Evolutionary conservation across 371 early-diverging fungal species (phyloP).

Genomic region (Apophysomyces variabilis): DNA sequence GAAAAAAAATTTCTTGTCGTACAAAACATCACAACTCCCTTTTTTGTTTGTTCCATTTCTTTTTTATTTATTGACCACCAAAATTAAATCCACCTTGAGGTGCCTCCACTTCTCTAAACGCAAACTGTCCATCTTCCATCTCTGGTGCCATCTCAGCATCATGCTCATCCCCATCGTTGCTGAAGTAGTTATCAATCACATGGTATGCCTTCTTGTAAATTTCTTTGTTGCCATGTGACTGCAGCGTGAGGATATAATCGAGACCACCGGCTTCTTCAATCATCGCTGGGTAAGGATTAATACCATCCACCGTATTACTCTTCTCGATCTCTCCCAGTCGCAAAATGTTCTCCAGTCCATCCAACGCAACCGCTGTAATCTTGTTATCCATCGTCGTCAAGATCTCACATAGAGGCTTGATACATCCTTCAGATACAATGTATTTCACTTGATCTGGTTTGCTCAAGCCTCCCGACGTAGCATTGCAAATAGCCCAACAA

Average conservation of each 20-base stretch:
- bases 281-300: constrained; percentile 82
- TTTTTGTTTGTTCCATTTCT: not conserved
- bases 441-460: constrained; percentile 79
- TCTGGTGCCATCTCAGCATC: constrained; percentile 58
- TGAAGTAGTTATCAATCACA: constrained; percentile 94
- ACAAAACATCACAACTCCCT: not conserved
- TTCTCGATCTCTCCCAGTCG: constrained; percentile 51
- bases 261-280: constrained; percentile 94
- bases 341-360: constrained; percentile 90
- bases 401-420: constrained; percentile 88
- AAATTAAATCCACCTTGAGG: constrained; percentile 79
- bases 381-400: constrained; percentile 77
- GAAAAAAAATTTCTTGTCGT: constrained; percentile 6
- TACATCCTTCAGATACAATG: constrained; percentile 78
- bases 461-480: constrained; percentile 81
- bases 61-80: constrained; percentile 31
- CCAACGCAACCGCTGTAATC: constrained; percentile 86
- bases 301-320: constrained; percentile 51
- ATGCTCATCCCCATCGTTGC: constrained; percentile 80
- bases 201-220: constrained; percentile 94
- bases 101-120: constrained; percentile 63
- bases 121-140: constrained; percentile 66
- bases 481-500: constrained; percentile 96
- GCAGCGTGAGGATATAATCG: constrained; percentile 90
- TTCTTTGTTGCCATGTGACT: constrained; percentile 89